phyloP scores from a whole-genome alignment of 192 early-diverging fungal genomes.

The Cladochytrium replicatum region DNA sequence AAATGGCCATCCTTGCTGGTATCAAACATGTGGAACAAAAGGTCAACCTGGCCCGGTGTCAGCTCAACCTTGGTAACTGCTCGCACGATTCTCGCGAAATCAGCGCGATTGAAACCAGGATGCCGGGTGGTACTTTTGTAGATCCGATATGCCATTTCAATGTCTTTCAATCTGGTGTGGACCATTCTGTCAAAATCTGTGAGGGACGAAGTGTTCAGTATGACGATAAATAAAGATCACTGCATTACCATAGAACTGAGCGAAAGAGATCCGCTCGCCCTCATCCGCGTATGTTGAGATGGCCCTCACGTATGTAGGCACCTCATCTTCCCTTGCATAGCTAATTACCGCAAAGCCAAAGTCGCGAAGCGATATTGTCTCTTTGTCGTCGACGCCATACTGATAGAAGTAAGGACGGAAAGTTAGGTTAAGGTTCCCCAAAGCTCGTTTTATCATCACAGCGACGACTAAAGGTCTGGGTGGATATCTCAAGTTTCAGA shows the following conservation, averaged over 20 bases:
- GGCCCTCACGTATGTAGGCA: slow-evolving; percentile 5
- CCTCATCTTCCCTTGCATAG: slow-evolving; percentile 10
- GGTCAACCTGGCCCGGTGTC: slow-evolving; percentile 19
- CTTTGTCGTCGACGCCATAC: slow-evolving; percentile 17
- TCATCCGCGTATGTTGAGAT: neutral
- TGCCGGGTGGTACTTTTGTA: slow-evolving; percentile 6
- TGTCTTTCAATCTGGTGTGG: slow-evolving; percentile 18
- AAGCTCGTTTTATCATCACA: too few species aligned
- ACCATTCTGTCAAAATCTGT: slow-evolving; percentile 23
- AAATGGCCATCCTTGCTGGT: slow-evolving; percentile 12
- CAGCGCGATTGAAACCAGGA: neutral
- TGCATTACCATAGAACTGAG: slow-evolving; percentile 17
- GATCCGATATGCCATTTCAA: slow-evolving; percentile 24
- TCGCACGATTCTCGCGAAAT: slow-evolving; percentile 16
- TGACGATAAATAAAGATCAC: too few species aligned
- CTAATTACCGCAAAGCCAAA: slow-evolving; percentile 15
- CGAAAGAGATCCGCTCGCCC: slow-evolving; percentile 18
- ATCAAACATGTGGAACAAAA: slow-evolving; percentile 25
- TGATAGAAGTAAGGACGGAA: too few species aligned
- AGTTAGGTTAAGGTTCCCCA: too few species aligned
- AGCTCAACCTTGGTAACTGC: slow-evolving; percentile 17
- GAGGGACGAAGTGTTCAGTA: too few species aligned
- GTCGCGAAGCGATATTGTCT: slow-evolving; percentile 19
- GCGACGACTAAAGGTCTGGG: too few species aligned
- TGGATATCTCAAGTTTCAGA: slow-evolving; percentile 26